Evolutionary conservation across 2,329 filamentous ascomycete species (phyloP), one percentile per base, ranked within the genome.

Genomic region (Aphanoascus verrucosus): DNA sequence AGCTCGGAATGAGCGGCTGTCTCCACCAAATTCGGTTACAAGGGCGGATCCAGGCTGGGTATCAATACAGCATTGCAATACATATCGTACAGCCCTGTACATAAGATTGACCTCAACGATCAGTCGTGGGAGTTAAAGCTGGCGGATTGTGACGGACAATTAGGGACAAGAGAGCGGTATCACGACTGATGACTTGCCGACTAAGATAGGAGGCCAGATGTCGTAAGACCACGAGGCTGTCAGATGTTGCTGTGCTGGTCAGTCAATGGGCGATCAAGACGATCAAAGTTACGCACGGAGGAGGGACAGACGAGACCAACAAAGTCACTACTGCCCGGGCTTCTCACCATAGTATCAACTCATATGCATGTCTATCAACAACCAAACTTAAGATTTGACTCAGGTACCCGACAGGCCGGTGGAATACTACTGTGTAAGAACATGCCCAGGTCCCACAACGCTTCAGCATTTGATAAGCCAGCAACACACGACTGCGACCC

Each of bases 301-400:
- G 41, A 11, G 3, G 2, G 41, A 43, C 17, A 28, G 23, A 28
- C 23, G 3, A 7, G 23, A 32, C 31, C 20, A 11, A n/a, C 9
- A 23, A n/a, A 35, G 48, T 14, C 48, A 19, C 35, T 17, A n/a
- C 37, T 34, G 9, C 48, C 19, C 9, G n/a, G 34, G n/a, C 11
- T 43, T n/a, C 14, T 15, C 7, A 41, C 7, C 9, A 9, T n/a
- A n/a, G n/a, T n/a, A n/a, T n/a, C n/a, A n/a, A n/a, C n/a, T n/a
- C n/a, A 35, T 51, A 51, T 51, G 49, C 49, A 51, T 44, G 49
- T 44, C 49, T 51, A 51, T 51, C 49, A 51, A 51, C 40, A 37
- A 44, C 23, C 28, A 44, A 43, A 37, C 38, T 41, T 17, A 44
- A 23, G 14, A 44, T 19, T 17, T 20, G 15, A 49, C 7, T 15